Conservation (phyloP, 257 asterid species). For the Asclepias syriaca region DNA sequence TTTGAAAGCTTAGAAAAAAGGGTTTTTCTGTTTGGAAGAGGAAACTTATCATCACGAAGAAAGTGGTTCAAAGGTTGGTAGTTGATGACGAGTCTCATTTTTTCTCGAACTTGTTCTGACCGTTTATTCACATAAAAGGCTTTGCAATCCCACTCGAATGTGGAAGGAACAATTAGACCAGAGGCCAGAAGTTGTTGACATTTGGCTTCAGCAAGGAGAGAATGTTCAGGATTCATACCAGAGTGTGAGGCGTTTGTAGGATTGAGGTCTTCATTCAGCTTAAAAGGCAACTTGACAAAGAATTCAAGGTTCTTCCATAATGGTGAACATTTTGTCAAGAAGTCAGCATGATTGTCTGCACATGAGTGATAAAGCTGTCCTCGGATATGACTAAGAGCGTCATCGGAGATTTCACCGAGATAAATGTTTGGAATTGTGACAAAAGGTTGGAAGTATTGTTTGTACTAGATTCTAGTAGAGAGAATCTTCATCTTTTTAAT, state of each 20-base stretch:
- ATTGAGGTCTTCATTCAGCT: too few species aligned
- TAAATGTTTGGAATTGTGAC: too few species aligned
- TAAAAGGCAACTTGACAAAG: too few species aligned
- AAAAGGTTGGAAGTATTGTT: too few species aligned
- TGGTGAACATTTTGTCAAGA: too few species aligned
- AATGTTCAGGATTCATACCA: not conserved
- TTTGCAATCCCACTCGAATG: not conserved
- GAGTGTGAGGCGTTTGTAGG: not conserved
- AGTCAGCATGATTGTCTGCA: too few species aligned
- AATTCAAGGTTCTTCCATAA: too few species aligned
- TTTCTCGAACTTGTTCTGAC: not conserved
- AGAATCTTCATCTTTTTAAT: too few species aligned
- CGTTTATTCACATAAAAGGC: constrained; percentile 3
- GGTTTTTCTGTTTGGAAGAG: not conserved
- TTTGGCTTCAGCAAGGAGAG: not conserved
- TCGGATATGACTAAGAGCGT: too few species aligned
- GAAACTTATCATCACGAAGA: not conserved
- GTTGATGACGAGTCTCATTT: not conserved
- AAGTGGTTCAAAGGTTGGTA: constrained; percentile 1
- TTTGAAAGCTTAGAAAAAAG: not conserved
- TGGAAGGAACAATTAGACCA: not conserved
- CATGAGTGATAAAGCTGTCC: too few species aligned
- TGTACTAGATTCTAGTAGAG: too few species aligned
- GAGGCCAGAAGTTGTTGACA: not conserved
- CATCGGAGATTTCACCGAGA: too few species aligned